These are phyloP conservation scores for Colletotrichum trifolii DNA, from an alignment of 2,329 filamentous ascomycete species.

Conservation along the genomic window DNA sequence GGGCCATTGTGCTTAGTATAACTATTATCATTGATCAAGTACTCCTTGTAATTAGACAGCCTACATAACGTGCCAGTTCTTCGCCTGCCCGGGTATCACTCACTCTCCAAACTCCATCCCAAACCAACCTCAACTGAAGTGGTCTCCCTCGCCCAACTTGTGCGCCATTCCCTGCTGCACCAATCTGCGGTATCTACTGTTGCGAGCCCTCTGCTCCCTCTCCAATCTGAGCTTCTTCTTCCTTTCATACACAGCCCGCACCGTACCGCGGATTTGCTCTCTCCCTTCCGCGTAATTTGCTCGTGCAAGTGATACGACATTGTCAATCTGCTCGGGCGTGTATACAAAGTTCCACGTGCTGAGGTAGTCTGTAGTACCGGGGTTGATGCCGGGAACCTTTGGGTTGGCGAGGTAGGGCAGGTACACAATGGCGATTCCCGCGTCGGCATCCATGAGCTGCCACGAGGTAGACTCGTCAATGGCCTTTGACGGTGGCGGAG, in stretches of 20 bases:
- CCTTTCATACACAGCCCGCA: slow-evolving; percentile 91
- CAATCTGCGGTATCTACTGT: slow-evolving; percentile 57
- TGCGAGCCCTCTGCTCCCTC: slow-evolving; percentile 53
- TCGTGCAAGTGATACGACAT: slow-evolving; percentile 81
- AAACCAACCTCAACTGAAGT: slow-evolving; percentile 62
- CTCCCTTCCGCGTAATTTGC: slow-evolving; percentile 89
- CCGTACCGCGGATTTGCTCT: slow-evolving; percentile 80
- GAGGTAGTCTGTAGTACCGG: slow-evolving; percentile 84
- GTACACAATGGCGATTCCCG: slow-evolving; percentile 90
- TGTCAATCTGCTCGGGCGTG: slow-evolving; percentile 88
- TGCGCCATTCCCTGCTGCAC: slow-evolving; percentile 63
- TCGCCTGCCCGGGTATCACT: slow-evolving; percentile 33
- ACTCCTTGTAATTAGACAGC: slow-evolving; percentile 10
- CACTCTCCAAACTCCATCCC: too few species aligned
- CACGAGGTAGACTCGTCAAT: slow-evolving; percentile 75
- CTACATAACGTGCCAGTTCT: background rate
- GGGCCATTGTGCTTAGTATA: too few species aligned
- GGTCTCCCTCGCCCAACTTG: slow-evolving; percentile 71
- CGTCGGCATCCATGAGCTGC: slow-evolving; percentile 78
- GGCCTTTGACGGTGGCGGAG: slow-evolving; percentile 62
- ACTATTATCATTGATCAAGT: background rate
- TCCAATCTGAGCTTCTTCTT: slow-evolving; percentile 78
- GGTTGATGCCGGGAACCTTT: slow-evolving; percentile 83
- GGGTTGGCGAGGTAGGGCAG: slow-evolving; percentile 86
- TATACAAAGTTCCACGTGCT: slow-evolving; percentile 99